These are phyloP conservation scores for Claviceps africana DNA, from an alignment of 2,329 filamentous ascomycete species.

Conservation along the genomic window DNA sequence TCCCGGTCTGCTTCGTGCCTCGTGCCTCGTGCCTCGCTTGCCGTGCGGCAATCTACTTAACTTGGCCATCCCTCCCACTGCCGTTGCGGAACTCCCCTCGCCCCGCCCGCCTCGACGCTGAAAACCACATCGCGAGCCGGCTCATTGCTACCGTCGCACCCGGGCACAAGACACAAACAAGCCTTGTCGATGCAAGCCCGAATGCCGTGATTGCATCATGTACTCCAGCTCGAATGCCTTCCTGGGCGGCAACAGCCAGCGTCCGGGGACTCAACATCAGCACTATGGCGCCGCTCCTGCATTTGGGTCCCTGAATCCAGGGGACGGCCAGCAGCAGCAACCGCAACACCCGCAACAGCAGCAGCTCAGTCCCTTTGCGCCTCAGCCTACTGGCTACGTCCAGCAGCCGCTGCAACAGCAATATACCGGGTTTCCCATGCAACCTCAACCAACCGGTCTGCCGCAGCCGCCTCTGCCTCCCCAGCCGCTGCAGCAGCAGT, in stretches of 20 bases:
- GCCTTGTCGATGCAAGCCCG: background rate
- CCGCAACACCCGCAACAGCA: slow-evolving; percentile 42
- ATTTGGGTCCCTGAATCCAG: slow-evolving; percentile 35
- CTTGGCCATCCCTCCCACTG: background rate
- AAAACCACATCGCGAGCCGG: background rate
- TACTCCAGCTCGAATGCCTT: slow-evolving; percentile 83
- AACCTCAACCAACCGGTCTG: slow-evolving; percentile 30
- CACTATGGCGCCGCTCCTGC: slow-evolving; percentile 20
- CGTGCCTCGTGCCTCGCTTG: slow-evolving; percentile 1
- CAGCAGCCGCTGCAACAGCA: slow-evolving; percentile 38
- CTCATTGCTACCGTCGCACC: background rate
- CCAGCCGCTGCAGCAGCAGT: slow-evolving; percentile 51
- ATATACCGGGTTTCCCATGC: slow-evolving; percentile 46
- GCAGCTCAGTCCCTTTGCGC: slow-evolving; percentile 40
- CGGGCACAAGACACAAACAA: background rate
- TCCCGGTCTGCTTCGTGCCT: no score
- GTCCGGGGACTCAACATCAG: slow-evolving; percentile 48
- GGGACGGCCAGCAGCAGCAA: slow-evolving; percentile 25
- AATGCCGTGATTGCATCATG: slow-evolving; percentile 38
- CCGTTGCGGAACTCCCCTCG: slow-evolving; percentile 3
- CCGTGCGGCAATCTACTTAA: slow-evolving; percentile 1
- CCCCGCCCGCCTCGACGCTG: slow-evolving; percentile 1
- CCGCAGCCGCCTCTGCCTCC: slow-evolving; percentile 31
- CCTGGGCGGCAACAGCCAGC: slow-evolving; percentile 63
- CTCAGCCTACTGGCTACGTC: slow-evolving; percentile 47